Evolutionary conservation across 768 basidiomycete genomes (phyloP).

Genomic region (Suillus alpinus): DNA sequence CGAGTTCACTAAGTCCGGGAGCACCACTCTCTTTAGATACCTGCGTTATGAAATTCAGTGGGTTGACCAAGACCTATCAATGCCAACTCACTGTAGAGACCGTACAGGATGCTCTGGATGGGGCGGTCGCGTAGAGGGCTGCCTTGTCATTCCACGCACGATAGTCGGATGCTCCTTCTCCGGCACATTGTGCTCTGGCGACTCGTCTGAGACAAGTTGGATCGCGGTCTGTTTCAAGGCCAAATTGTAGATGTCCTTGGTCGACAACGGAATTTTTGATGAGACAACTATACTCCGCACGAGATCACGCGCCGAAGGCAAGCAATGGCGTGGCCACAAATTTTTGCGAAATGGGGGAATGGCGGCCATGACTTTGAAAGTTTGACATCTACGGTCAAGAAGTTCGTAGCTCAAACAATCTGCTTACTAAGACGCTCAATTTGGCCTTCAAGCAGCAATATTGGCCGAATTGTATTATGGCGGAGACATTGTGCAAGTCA

Average conservation of each 20-base stretch:
- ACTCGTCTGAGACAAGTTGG: not conserved
- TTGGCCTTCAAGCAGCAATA: too few species aligned
- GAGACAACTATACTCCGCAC: conserved; percentile 20
- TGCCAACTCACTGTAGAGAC: conserved; percentile 46
- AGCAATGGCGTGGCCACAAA: not conserved
- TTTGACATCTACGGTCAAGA: too few species aligned
- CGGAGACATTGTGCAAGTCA: too few species aligned
- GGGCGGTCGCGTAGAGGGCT: conserved; percentile 29
- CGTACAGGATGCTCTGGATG: conserved; percentile 47
- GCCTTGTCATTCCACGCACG: not conserved
- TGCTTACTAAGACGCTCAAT: too few species aligned
- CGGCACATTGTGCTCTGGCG: conserved; percentile 5
- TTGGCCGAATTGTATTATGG: too few species aligned
- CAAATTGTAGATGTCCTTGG: conserved; percentile 26
- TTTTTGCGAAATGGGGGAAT: not conserved
- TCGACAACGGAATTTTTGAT: conserved; percentile 21
- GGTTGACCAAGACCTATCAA: not conserved
- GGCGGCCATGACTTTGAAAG: not conserved
- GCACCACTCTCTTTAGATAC: conserved; percentile 52
- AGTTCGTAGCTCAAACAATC: too few species aligned
- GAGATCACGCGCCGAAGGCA: conserved; percentile 5
- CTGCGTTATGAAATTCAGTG: conserved; percentile 27
- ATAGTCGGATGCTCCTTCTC: not conserved
- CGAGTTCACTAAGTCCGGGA: conserved; percentile 43
- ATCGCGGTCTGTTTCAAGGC: conserved; percentile 13